Percentiles rank a stretch among this genome's conserved stretches.
Evolutionary conservation across 192 early-diverging fungal genomes (phyloP).

Genomic region (Haplosporangium gracile): DNA sequence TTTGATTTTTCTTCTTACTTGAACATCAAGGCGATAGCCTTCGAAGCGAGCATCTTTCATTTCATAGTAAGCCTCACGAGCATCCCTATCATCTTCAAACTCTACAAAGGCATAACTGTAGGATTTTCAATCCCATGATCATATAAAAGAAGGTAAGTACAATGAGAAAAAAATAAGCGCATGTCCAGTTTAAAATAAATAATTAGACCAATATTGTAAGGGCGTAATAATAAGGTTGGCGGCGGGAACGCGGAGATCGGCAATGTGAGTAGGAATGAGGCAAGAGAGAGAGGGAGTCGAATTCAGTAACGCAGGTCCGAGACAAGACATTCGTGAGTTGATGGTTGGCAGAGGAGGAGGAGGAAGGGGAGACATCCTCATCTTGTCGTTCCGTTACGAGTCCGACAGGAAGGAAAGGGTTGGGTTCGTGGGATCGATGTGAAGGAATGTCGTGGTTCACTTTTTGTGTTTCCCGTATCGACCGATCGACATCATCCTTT

Average conservation of each 20-base stretch:
- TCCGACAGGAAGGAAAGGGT: constrained; percentile 13
- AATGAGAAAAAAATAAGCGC: neutral
- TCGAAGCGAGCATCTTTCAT: constrained; percentile 90
- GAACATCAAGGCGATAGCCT: constrained; percentile 84
- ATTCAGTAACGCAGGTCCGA: constrained; percentile 45
- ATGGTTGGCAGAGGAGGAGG: constrained; percentile 17
- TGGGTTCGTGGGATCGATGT: neutral
- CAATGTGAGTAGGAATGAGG: constrained; percentile 14
- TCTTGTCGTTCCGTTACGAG: constrained; percentile 17
- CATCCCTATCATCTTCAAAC: constrained; percentile 92
- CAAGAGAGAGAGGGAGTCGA: constrained; percentile 31
- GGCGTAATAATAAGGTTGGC: neutral
- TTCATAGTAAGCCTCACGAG: constrained; percentile 92
- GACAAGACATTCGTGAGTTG: constrained; percentile 15
- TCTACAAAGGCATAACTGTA: constrained; percentile 95
- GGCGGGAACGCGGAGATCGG: neutral
- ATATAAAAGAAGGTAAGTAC: constrained; percentile 4
- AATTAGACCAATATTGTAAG: neutral
- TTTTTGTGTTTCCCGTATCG: constrained; percentile 4
- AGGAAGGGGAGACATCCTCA: constrained; percentile 1
- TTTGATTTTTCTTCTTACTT: constrained; percentile 63
- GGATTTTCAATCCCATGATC: neutral
- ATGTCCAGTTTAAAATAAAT: neutral
- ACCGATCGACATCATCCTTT: constrained; percentile 28
- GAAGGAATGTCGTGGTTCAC: constrained; percentile 12